Conservation (phyloP, 2,329 filamentous ascomycete genomes). For the Calonectria leucothoes region DNA sequence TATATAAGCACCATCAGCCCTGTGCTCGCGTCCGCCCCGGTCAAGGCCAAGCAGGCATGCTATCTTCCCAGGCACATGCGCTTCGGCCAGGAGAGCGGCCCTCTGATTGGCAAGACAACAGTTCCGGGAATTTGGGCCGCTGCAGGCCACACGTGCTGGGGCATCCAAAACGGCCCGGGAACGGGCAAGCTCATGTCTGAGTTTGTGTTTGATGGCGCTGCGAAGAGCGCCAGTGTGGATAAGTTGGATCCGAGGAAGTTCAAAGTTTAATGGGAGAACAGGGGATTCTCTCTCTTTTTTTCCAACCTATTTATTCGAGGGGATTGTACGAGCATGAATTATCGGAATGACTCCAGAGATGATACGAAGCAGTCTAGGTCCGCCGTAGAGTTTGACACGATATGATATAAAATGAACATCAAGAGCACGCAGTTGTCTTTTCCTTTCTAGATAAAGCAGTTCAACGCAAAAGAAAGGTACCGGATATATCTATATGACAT, state of each 20-base stretch:
- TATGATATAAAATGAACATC: background rate
- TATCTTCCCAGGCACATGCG: constrained; percentile 85
- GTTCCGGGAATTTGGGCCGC: constrained; percentile 83
- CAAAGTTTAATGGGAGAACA: constrained; percentile 56
- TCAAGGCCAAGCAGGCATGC: constrained; percentile 87
- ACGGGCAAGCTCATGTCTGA: constrained; percentile 87
- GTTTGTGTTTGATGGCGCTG: constrained; percentile 78
- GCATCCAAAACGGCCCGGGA: constrained; percentile 93
- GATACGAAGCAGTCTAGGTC: background rate
- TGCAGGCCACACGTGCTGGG: constrained; percentile 96
- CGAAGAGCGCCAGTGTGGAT: constrained; percentile 74
- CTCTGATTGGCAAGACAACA: constrained; percentile 81
- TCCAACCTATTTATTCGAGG: background rate
- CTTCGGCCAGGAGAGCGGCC: constrained; percentile 71
- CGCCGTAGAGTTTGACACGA: background rate
- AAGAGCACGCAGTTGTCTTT: background rate
- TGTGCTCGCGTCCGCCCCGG: constrained; percentile 73
- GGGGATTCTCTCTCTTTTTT: background rate
- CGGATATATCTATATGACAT: background rate
- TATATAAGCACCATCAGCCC: constrained; percentile 77
- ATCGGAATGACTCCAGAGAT: background rate
- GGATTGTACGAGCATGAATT: background rate
- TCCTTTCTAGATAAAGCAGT: background rate
- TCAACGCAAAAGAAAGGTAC: background rate
- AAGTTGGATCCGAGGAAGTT: constrained; percentile 76